These are phyloP conservation scores for Akanthomyces dipterigenus DNA, from an alignment of 2,329 filamentous ascomycete species.

Conservation along the genomic window DNA sequence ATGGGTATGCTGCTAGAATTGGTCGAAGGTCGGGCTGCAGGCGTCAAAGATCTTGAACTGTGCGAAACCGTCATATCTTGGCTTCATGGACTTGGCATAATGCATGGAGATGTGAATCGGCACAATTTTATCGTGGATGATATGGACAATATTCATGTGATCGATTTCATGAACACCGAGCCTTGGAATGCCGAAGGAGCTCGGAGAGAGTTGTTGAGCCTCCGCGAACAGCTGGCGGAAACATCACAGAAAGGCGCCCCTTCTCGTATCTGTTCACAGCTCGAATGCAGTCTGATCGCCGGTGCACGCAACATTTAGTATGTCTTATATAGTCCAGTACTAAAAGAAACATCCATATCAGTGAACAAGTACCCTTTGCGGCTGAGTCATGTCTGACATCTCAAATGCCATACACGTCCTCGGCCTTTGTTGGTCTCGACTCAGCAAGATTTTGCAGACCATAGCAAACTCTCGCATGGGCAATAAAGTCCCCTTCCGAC, in stretches of 20 bases:
- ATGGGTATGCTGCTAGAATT: slow-evolving; percentile 30
- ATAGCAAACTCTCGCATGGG: not conserved
- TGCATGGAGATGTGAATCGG: slow-evolving; percentile 32
- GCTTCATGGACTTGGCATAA: slow-evolving; percentile 22
- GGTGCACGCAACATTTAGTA: too few species aligned
- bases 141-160: too few species aligned
- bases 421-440: not conserved
- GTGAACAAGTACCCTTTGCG: not conserved
- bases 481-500: not conserved
- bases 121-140: slow-evolving; percentile 28
- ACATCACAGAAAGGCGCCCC: too few species aligned
- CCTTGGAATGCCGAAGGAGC: too few species aligned
- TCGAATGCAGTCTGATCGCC: too few species aligned
- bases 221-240: too few species aligned
- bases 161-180: too few species aligned
- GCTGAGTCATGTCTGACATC: not conserved
- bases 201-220: too few species aligned
- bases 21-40: slow-evolving; percentile 24
- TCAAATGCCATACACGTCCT: not conserved
- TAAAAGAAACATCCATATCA: not conserved
- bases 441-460: not conserved
- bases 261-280: too few species aligned
- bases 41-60: slow-evolving; percentile 19
- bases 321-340: not conserved
- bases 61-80: slow-evolving; percentile 23